Evolutionary conservation across 345 rosid species (phyloP).

Genomic region (Ricinus communis): DNA sequence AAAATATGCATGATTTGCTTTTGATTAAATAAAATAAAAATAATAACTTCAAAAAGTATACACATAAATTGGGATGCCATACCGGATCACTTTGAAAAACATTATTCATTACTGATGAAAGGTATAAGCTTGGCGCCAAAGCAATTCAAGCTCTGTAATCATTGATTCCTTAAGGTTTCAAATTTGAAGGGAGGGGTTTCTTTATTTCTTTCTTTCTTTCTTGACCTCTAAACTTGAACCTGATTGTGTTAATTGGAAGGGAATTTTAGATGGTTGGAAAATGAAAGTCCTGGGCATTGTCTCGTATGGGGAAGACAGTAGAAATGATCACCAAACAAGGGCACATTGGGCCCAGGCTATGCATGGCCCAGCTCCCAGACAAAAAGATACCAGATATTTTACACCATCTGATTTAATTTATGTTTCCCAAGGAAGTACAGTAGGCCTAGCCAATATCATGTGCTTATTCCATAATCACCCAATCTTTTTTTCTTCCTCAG

Average conservation of each 20-base stretch:
- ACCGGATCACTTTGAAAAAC: too few relatives aligned
- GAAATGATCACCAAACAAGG: conserved; percentile 12
- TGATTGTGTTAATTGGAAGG: background rate
- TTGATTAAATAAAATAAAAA: too few relatives aligned
- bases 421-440: too few relatives aligned
- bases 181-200: conserved; percentile 5
- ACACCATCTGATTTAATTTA: too few relatives aligned
- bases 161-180: background rate
- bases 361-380: background rate
- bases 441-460: too few relatives aligned
- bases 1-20: too few relatives aligned
- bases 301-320: conserved; percentile 8
- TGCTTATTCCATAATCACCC: too few relatives aligned
- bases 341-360: conserved; percentile 4
- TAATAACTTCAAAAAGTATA: too few relatives aligned
- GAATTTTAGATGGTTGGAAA: background rate
- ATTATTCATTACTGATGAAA: background rate
- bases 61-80: too few relatives aligned
- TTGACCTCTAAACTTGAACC: background rate
- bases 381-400: background rate
- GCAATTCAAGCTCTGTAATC: conserved; percentile 15
- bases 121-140: conserved; percentile 22
- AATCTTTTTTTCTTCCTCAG: too few relatives aligned
- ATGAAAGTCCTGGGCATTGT: conserved; percentile 7
- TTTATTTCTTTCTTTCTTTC: too few relatives aligned